Conservation (phyloP, 768 basidiomycete species). For the Mycena metata region DNA sequence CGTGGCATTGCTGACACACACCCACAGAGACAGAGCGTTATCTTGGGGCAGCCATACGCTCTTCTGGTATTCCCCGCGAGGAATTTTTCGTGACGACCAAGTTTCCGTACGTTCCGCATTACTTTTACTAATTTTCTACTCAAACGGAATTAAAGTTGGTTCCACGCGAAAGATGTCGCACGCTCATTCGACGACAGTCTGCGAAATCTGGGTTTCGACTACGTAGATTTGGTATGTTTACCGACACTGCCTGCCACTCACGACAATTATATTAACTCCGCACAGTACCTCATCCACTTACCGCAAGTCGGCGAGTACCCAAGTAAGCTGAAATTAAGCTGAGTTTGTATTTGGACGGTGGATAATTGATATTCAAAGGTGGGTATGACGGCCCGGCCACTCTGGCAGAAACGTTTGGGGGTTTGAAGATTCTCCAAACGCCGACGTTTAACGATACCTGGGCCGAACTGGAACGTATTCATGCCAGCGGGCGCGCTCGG, state of each 20-base stretch:
- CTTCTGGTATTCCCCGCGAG: constrained; percentile 62
- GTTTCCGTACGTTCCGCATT: constrained; percentile 52
- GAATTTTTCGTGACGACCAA: constrained; percentile 67
- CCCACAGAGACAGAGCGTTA: constrained; percentile 54
- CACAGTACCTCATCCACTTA: constrained; percentile 67
- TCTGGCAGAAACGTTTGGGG: constrained; percentile 48
- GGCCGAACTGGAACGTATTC: constrained; percentile 65
- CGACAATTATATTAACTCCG: too few species aligned
- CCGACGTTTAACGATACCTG: constrained; percentile 59
- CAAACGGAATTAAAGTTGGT: constrained; percentile 45
- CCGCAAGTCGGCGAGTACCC: constrained; percentile 55
- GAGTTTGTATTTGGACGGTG: background rate
- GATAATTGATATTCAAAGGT: constrained; percentile 8
- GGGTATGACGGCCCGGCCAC: constrained; percentile 42
- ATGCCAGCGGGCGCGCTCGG: constrained; percentile 59
- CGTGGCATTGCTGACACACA: too few species aligned
- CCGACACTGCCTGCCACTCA: background rate
- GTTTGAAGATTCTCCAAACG: constrained; percentile 45
- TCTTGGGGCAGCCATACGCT: constrained; percentile 60
- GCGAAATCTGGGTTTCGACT: constrained; percentile 55
- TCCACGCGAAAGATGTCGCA: constrained; percentile 54
- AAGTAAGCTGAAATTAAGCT: constrained; percentile 34
- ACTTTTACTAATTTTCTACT: constrained; percentile 40
- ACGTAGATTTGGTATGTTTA: constrained; percentile 61
- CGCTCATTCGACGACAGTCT: constrained; percentile 59